Percentiles rank a stretch among this genome's conserved stretches.
Conservation (phyloP, 164 flowering plant species). For the Macadamia tetraphylla region DNA sequence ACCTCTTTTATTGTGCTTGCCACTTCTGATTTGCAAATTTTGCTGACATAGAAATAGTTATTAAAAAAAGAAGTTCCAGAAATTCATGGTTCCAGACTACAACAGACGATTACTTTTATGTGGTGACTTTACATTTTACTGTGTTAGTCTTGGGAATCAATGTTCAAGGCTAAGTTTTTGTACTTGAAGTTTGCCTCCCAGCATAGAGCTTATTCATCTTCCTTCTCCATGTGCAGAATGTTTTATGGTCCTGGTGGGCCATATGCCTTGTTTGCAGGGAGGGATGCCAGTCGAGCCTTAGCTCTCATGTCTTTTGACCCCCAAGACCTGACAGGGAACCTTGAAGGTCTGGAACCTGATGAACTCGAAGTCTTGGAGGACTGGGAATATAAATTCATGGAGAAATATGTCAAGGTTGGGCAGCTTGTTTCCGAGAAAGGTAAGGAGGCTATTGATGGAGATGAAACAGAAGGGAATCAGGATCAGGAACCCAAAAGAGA, state of each 20-base stretch:
- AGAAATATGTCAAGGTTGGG: constrained; percentile 70
- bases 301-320: constrained; percentile 69
- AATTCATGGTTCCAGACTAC: no score
- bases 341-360: constrained; percentile 38
- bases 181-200: no score
- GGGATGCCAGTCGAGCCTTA: constrained; percentile 71
- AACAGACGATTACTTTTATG: no score
- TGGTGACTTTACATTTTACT: no score
- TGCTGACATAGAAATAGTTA: no score
- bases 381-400: constrained; percentile 78
- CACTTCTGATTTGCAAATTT: no score
- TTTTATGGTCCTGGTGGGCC: constrained; percentile 83
- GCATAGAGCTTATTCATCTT: no score
- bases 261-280: constrained; percentile 71
- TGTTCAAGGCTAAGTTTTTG: no score
- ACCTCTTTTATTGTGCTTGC: no score
- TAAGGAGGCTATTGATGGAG: constrained; percentile 10
- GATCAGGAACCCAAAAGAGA: no score
- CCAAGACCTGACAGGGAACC: constrained; percentile 56
- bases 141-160: no score
- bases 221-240: constrained; percentile 37
- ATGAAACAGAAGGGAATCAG: background rate
- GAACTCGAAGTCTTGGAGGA: constrained; percentile 58
- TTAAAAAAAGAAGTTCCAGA: no score
- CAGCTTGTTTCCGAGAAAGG: constrained; percentile 22